Evolutionary conservation across 768 basidiomycete genomes (phyloP).

Genomic region (Mycena venus): DNA sequence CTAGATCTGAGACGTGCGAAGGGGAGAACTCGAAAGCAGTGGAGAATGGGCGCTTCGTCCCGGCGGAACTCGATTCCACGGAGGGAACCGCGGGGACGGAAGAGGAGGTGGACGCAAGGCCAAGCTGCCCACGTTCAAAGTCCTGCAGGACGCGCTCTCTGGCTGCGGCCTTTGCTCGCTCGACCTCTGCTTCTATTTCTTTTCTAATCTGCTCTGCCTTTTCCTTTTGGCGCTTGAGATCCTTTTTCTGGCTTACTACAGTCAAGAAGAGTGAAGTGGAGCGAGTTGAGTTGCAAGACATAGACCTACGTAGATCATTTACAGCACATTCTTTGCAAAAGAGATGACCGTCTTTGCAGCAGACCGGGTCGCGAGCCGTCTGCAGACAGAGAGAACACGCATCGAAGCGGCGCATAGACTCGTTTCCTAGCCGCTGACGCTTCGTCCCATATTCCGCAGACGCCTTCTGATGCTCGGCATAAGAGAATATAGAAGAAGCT

Average conservation of each 20-base stretch:
- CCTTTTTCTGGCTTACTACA: constrained; percentile 89
- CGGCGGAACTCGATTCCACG: constrained; percentile 55
- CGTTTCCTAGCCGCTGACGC: constrained; percentile 81
- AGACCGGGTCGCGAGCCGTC: constrained; percentile 84
- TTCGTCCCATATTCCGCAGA: constrained; percentile 29
- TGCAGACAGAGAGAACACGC: constrained; percentile 92
- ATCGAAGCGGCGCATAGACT: constrained; percentile 94
- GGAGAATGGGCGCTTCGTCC: constrained; percentile 84
- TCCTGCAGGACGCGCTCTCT: constrained; percentile 91
- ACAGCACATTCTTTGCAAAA: constrained; percentile 98
- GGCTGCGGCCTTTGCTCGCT: constrained; percentile 77
- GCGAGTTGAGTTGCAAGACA: not conserved
- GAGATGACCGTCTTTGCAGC: constrained; percentile 89
- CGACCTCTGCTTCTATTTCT: constrained; percentile 86
- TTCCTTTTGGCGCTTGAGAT: constrained; percentile 92
- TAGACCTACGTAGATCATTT: constrained; percentile 79
- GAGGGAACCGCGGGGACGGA: not conserved
- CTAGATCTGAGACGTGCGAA: constrained; percentile 69
- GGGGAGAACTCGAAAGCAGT: constrained; percentile 77
- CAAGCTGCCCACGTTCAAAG: constrained; percentile 90
- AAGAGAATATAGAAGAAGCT: constrained; percentile 90
- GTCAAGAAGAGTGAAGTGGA: constrained; percentile 14
- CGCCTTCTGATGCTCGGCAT: constrained; percentile 83
- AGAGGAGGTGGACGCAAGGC: constrained; percentile 55
- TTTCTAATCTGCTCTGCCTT: constrained; percentile 79